These are phyloP conservation scores for Cordyceps cicadae DNA, from an alignment of 2,329 filamentous ascomycete genomes.

Conservation along the genomic window DNA sequence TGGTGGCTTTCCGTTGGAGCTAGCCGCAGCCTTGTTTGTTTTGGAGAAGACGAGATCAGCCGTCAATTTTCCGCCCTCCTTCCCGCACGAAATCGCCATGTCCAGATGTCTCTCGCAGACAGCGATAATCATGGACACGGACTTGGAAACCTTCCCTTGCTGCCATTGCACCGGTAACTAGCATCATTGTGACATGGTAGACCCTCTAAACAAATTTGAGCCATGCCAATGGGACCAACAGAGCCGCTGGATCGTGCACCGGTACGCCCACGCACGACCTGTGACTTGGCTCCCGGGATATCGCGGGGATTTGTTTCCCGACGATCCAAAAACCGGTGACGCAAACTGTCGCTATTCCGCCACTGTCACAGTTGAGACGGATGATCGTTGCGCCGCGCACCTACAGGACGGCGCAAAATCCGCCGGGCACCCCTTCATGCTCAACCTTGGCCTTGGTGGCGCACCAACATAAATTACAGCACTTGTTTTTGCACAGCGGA, in stretches of 20 bases:
- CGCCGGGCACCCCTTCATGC: conserved; percentile 19
- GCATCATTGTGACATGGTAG: conserved; percentile 5
- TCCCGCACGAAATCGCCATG: no score
- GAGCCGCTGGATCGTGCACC: neutral
- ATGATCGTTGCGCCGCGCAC: conserved; percentile 1
- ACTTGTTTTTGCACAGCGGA: conserved; percentile 23
- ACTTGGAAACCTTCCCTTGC: neutral
- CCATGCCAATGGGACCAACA: neutral
- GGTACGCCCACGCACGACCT: neutral
- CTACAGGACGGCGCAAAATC: conserved; percentile 16
- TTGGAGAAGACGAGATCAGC: neutral
- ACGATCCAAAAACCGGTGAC: conserved; percentile 10
- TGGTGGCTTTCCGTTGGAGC: neutral
- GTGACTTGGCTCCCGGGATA: neutral
- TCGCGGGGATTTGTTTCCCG: neutral
- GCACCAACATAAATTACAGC: conserved; percentile 21
- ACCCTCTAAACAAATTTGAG: neutral
- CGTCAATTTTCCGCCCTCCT: no score
- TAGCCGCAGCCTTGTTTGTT: neutral
- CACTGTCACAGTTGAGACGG: conserved; percentile 16
- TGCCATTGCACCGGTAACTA: neutral
- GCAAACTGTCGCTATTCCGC: conserved; percentile 17
- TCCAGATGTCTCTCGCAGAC: no score
- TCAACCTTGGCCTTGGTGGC: conserved; percentile 21
- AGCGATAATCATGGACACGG: neutral